Conservation (phyloP, 306 rosid genomes). For the Morella rubra region DNA sequence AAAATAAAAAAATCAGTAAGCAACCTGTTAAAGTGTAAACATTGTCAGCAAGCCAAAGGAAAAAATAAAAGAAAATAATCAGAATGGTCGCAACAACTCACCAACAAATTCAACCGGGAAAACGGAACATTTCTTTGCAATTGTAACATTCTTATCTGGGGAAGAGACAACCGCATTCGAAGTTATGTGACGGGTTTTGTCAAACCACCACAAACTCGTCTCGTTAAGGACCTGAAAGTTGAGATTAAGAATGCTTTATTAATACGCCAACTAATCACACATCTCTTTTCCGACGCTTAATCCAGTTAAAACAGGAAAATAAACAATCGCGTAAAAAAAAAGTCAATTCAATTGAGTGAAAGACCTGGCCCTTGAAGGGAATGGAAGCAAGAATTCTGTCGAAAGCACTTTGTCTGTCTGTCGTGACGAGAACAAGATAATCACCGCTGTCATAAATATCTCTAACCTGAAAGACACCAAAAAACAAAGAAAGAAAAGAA, state of each 20-base stretch:
- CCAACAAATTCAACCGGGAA: conserved; percentile 98
- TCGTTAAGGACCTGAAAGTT: conserved; percentile 75
- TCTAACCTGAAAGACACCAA: conserved; percentile 58
- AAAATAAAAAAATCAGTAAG: background rate
- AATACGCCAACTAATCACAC: background rate
- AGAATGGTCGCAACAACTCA: conserved; percentile 31
- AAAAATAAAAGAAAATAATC: background rate
- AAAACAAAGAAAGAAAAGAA: background rate
- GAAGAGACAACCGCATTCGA: conserved; percentile 73
- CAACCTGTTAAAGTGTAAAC: conserved; percentile 9
- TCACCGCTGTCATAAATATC: conserved; percentile 87
- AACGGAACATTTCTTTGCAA: conserved; percentile 90
- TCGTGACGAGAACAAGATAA: conserved; percentile 77
- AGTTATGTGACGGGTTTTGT: conserved; percentile 72
- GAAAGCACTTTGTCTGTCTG: conserved; percentile 94
- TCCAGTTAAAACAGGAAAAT: background rate
- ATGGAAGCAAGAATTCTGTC: conserved; percentile 97
- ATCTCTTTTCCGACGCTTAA: background rate
- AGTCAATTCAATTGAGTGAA: background rate
- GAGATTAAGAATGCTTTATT: conserved; percentile 4
- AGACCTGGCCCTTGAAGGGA: conserved; percentile 95
- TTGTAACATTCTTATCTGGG: conserved; percentile 86
- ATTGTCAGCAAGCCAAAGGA: conserved; percentile 1
- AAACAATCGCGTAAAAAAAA: background rate
- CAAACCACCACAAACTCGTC: conserved; percentile 99